Percentiles rank a stretch among this genome's conserved stretches.
Evolutionary conservation across 305 asterid species (phyloP).

Genomic region (Fraxinus sp.): DNA sequence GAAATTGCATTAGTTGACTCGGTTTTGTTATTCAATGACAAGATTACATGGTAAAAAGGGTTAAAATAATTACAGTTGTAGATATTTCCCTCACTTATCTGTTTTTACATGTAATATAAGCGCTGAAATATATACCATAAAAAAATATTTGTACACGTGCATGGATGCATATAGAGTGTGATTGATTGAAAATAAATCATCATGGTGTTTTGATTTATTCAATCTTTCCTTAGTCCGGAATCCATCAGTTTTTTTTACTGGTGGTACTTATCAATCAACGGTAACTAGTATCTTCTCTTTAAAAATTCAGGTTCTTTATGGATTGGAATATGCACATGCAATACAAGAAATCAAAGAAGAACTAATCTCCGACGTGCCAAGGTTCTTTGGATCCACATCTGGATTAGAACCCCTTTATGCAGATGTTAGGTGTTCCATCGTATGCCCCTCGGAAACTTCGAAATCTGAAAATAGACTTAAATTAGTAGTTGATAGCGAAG

Average conservation of each 20-base stretch:
- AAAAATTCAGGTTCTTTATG: conserved; percentile 72
- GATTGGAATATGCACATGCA: conserved; percentile 82
- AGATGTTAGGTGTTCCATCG: conserved; percentile 51
- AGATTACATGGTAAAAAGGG: not conserved
- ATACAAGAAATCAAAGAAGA: conserved; percentile 54
- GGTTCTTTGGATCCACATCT: conserved; percentile 30
- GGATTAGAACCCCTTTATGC: conserved; percentile 49
- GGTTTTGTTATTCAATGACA: not conserved
- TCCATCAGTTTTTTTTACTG: not conserved
- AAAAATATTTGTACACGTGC: not conserved
- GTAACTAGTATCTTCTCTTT: conserved; percentile 24
- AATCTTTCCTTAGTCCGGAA: not conserved
- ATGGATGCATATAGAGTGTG: not conserved
- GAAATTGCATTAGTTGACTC: not conserved
- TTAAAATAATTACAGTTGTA: not conserved
- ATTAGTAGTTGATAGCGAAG: conserved; percentile 25
- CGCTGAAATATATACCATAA: not conserved
- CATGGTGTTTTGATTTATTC: not conserved
- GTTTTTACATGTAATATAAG: not conserved
- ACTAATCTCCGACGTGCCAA: conserved; percentile 27
- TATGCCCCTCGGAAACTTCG: conserved; percentile 45
- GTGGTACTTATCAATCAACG: conserved; percentile 8
- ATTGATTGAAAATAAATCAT: not conserved
- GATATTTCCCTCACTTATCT: not conserved
- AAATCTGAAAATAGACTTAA: conserved; percentile 31